Evolutionary conservation across 2,329 filamentous ascomycete genomes (phyloP), one percentile per base, ranked within the genome.

Genomic region (Exophiala aquamarina): DNA sequence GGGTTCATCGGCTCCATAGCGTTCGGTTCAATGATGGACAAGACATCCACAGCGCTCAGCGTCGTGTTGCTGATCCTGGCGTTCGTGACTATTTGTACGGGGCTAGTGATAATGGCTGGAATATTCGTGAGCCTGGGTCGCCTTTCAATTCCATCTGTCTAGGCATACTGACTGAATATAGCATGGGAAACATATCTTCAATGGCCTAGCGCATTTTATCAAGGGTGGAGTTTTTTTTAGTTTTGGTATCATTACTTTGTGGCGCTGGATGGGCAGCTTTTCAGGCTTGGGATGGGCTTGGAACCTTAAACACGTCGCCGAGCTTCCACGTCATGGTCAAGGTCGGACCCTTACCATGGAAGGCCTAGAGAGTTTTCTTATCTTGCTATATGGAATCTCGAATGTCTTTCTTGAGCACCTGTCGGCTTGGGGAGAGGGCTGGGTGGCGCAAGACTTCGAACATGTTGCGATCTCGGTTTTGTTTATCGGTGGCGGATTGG

Each of bases 341-440:
- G 63, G 69, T 37, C 23, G 6, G 6, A 63, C 75, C 36, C 84
- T 84, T 3, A 86, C 86, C 0, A 86, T 87, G 14, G 89, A 94
- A 67, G 90, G 90, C 58, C 78, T 84, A 32, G 89, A 94, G 66
- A 89, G 86, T 44, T 82, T 82, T 50, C 76, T 92, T 54, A 92
- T 93, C 54, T 90, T 89, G 70, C 72, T 86, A 26, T 93, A 93
- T 62, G 89, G 89, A 34, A 75, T 81, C 3, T 89, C 84, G 40
- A 93, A 94, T 66, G 82, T 93, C 45, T 93, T 91, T 64, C 73
- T 93, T 20, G 89, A 94, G 66, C 89, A 92, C 59, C 72, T 94
- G 20, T 82, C 82, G 41, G 79, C 76, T 41, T 82, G 78, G 75
- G 85, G 83, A 21, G 70, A 73, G n/a, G 75, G 66, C 35, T 93